Evolutionary conservation across 257 asterid species (phyloP), one percentile per base, ranked within the genome.

Genomic region (Mitragyna speciosa): DNA sequence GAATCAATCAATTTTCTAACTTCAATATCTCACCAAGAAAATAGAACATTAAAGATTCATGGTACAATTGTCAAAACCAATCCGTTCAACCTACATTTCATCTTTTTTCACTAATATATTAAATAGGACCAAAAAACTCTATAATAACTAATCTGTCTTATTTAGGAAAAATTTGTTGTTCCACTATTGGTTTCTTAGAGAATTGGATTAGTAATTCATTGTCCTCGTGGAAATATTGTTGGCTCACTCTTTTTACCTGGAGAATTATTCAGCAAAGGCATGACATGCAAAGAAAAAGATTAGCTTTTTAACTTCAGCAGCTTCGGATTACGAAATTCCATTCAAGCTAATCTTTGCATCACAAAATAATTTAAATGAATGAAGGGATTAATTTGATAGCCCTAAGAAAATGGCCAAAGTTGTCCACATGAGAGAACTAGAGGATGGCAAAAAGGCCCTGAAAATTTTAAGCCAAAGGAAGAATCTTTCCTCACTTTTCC

Each of bases 401-500:
- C 83, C 97, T 90, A 92, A 87, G 95, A 30, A 59, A 77, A 71
- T 20, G 95, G 92, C 95, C 90, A 86, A 64, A 36, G 45, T 84
- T 92, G 83, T 79, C 95, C 95, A 87, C 95, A 83, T 77, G 68
- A 86, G 87, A 84, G 80, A 79, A 68, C 86, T 15, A 39, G 63
- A 17, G 52, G 84, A 76, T 33, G 20, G 66, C 28, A 77, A 30
- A 61, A 6, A 73, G 83, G 80, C 80, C 82, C 80, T 73, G 81
- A 79, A 80, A 48, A 82, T 80, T 83, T 85, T 79, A 79, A 81
- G 80, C 73, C 75, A 43, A 80, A 83, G 84, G 85, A 85, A 78
- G 17, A 17, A 87, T 77, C n/a, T 61, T 48, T 43, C 79, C 86
- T 22, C 77, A 78, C 79, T 80, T 49, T 76, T 56, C 39, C 17